Evolutionary conservation across 176 grass and related monocot genomes (phyloP).

Genomic region (Triticum urartu): DNA sequence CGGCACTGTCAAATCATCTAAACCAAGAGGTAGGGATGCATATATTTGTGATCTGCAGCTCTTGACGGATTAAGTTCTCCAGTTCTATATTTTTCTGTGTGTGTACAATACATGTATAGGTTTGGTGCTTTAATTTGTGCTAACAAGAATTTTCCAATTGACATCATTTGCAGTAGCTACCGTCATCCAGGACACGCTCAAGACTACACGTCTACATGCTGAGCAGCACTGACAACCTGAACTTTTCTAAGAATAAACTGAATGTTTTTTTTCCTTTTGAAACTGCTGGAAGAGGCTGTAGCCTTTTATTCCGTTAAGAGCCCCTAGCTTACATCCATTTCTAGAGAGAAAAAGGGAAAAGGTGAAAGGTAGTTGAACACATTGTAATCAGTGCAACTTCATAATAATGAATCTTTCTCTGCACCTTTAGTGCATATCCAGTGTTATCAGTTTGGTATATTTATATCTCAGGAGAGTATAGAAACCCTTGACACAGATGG

Average conservation of each 20-base stretch:
- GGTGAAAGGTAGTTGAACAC: too few relatives aligned
- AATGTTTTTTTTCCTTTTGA: background rate
- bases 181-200: conserved; percentile 23
- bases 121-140: background rate
- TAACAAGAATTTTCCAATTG: background rate
- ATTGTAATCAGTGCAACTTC: too few relatives aligned
- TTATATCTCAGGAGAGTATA: too few relatives aligned
- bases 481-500: too few relatives aligned
- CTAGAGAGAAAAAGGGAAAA: too few relatives aligned
- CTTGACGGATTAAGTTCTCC: background rate
- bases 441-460: too few relatives aligned
- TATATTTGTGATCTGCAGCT: background rate
- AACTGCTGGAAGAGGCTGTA: background rate
- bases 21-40: conserved; percentile 32
- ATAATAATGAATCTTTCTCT: too few relatives aligned
- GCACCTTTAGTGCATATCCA: too few relatives aligned
- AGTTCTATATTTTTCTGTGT: background rate
- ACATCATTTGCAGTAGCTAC: conserved; percentile 11
- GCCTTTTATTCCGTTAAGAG: background rate
- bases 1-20: conserved; percentile 31
- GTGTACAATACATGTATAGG: background rate
- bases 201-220: conserved; percentile 2
- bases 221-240: background rate
- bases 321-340: background rate
- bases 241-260: background rate